These are phyloP conservation scores for Aspergillus arachidicola DNA, from an alignment of 2,329 filamentous ascomycete species.

Conservation along the genomic window DNA sequence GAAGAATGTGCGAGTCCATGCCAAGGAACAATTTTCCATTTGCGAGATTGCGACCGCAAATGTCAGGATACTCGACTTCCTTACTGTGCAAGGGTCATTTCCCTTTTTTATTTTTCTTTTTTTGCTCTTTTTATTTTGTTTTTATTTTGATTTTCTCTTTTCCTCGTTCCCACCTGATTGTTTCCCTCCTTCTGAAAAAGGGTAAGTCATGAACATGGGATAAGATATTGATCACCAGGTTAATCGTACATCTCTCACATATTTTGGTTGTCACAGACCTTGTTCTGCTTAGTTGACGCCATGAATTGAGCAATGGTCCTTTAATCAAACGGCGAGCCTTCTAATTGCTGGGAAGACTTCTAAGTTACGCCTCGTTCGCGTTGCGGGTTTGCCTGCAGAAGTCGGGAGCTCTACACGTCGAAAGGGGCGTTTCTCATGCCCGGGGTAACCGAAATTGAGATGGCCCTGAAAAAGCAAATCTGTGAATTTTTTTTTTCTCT, in stretches of 20 bases:
- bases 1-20: background rate
- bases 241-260: constrained; percentile 7
- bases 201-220: background rate
- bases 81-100: background rate
- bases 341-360: constrained; percentile 6
- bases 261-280: constrained; percentile 7
- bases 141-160: background rate
- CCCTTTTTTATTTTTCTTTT: background rate
- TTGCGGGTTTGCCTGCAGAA: constrained; percentile 7
- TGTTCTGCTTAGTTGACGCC: constrained; percentile 5
- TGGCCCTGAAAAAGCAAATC: constrained; percentile 6
- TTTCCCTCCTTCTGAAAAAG: background rate
- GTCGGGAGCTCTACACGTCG: constrained; percentile 9
- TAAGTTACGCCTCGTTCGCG: constrained; percentile 13
- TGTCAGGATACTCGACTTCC: background rate
- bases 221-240: constrained; percentile 1
- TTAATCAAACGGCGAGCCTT: constrained; percentile 13
- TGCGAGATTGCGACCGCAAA: background rate
- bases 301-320: constrained; percentile 4
- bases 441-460: background rate
- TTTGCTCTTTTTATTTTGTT: background rate
- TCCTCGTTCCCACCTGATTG: background rate
- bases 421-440: constrained; percentile 7
- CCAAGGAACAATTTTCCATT: background rate
- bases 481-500: background rate